Evolutionary conservation across 1,284 basidiomycete species (phyloP), one percentile per base, ranked within the genome.

Genomic region (Cutaneotrichosporon cyanovorans): DNA sequence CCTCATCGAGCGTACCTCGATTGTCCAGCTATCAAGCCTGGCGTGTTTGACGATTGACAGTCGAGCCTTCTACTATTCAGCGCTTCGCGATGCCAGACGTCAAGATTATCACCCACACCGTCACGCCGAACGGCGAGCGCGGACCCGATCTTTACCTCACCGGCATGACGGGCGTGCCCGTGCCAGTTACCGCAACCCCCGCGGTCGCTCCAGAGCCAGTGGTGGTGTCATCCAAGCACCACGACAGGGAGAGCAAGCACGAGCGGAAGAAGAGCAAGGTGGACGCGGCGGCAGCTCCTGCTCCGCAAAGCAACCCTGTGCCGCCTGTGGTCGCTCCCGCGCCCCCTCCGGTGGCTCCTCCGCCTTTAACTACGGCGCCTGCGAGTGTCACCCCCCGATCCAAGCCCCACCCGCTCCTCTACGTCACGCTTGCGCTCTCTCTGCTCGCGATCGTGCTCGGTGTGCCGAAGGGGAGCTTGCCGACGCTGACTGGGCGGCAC

Each of bases 401-500:
- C 21, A 28, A 18, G 36, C 62, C 66, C 22, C 67, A 69, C 52
- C 66, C 67, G 2, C 50, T 69, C n/a, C 50, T 67, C 14, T 69
- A 62, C 62, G 20, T 69, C 35, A 63, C 58, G 36, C 50, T 69
- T 28, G 45, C 48, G 0, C 41, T 68, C 12, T 61, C 58, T 21
- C 10, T 67, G 7, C 37, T 63, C 14, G 62, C 65, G 1, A 42
- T 69, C 30, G 57, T 69, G 4, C 51, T 69, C 32, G 58, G 57
- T 31, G 63, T 69, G 20, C 67, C 67, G 4, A 69, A 67, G 48
- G 66, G 66, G 3, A 39, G 46, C 23, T 45, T 69, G 16, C 67
- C 66, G 16, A 68, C 67, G 10, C 22, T 69, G 16, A 69, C 66
- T 0, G 66, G 67, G 0, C 45, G 67, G n/a, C 67, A 69, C 51